Evolutionary conservation across 306 rosid genomes (phyloP).

Genomic region (Dalbergia oliveri): DNA sequence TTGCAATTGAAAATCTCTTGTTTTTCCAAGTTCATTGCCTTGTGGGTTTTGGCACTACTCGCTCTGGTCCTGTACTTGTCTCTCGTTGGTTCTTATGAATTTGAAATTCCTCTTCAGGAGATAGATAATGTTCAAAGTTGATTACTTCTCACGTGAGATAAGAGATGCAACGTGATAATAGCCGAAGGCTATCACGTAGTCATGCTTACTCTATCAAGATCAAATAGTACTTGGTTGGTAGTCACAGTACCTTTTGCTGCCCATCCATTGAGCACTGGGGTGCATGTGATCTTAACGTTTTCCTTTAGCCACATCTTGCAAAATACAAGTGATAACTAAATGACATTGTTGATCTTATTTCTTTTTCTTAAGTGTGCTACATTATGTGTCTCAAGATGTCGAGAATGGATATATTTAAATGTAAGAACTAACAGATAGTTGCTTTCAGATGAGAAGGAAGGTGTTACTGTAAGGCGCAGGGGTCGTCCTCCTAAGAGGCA

Average conservation of each 20-base stretch:
- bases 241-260: slow-evolving; percentile 15
- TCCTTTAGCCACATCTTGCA: slow-evolving; percentile 9
- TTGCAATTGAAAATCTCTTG: not conserved
- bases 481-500: slow-evolving; percentile 92
- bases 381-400: slow-evolving; percentile 19
- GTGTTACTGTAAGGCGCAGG: slow-evolving; percentile 70
- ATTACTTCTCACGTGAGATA: not conserved
- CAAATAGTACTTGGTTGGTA: slow-evolving; percentile 21
- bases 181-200: slow-evolving; percentile 4
- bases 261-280: slow-evolving; percentile 16
- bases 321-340: slow-evolving; percentile 4
- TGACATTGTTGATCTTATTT: slow-evolving; percentile 5
- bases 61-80: not conserved
- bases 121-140: not conserved
- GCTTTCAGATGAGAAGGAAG: slow-evolving; percentile 86
- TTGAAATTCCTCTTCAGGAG: slow-evolving; percentile 4
- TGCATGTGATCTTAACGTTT: slow-evolving; percentile 15
- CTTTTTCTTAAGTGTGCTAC: not conserved
- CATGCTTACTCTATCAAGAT: slow-evolving; percentile 10
- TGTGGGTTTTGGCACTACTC: not conserved
- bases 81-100: not conserved
- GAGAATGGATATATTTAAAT: slow-evolving; percentile 25
- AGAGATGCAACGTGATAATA: slow-evolving; percentile 25
- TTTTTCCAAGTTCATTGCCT: slow-evolving; percentile 4
- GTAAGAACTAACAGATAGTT: slow-evolving; percentile 34